Base-by-base conservation (phyloP, 1,284 basidiomycete species). In the Cystobasidiaceae sp. region DNA sequence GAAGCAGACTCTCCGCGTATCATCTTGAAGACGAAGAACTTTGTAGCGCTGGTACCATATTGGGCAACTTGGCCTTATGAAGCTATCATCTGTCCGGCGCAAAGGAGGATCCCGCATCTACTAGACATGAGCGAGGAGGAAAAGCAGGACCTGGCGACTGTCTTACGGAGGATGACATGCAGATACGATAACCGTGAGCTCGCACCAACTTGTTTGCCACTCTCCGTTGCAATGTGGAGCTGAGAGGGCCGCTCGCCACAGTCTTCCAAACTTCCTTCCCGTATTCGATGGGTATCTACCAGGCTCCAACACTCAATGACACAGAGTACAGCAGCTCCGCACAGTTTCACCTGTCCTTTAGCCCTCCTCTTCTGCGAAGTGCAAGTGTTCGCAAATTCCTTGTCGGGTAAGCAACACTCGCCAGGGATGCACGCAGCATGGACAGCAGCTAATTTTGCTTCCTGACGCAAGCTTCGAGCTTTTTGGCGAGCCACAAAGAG, bases 21-120 rank as follows among this genome's bases (percentile, higher is more conserved):
- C 25, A 86, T 96, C 1, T 77, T 85, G 33, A 67, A 68, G 75
- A 89, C 91, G 72, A 81, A 86, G 3, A 81, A 90, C 72, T 97
- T 92, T 84, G 81, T 90, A 4, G 90, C 87, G 0, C 75, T 97
- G 4, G 91, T 97, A 0, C 93, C 93, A 0, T 97, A 89, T 85
- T 97, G 93, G 93, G 93, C 93, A 1, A 84, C 86, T 30, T 97
- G 93, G 93, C 93, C 93, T 0, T 97, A 88, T 74, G 93, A 97
- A 76, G 81, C 89, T 15, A 79, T 97, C 67, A 77, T 93, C 48
- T 78, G 93, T 13, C 89, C 90, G 0, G 85, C 87, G 77, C 82
- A 81, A 69, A 81, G 89, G 4, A 90, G 93, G 71, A 84, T 93
- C 46, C 80, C 85, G 0, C 86, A 86, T 2, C 76, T 93, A 49